Evolutionary conservation across 1,284 basidiomycete genomes (phyloP).

Genomic region (Exobasidium cylindrosporum): DNA sequence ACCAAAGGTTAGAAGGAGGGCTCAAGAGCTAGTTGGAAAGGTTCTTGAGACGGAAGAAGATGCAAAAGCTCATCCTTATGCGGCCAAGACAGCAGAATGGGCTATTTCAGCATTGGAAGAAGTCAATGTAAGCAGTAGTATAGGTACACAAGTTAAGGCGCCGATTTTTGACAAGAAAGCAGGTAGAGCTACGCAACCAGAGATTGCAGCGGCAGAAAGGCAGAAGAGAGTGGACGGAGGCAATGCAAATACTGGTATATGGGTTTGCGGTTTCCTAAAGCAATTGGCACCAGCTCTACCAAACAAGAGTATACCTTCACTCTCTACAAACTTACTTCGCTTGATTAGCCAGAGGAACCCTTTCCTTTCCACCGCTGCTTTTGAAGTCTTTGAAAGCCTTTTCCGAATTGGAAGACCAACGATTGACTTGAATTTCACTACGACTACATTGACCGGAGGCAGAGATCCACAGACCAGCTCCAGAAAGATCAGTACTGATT

Average conservation of each 20-base stretch:
- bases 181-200: constrained; percentile 44
- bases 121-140: constrained; percentile 67
- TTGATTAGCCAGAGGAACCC: constrained; percentile 49
- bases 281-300: constrained; percentile 36
- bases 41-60: constrained; percentile 54
- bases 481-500: not conserved
- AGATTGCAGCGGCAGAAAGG: constrained; percentile 39
- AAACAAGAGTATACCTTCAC: constrained; percentile 24
- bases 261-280: constrained; percentile 49
- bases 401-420: constrained; percentile 38
- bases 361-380: constrained; percentile 48
- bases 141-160: constrained; percentile 55
- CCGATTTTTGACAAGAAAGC: constrained; percentile 46
- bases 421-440: not conserved
- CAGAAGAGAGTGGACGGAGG: constrained; percentile 38
- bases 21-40: constrained; percentile 78
- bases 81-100: constrained; percentile 73
- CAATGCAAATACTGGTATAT: constrained; percentile 46
- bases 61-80: constrained; percentile 74
- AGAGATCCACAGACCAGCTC: not conserved
- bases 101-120: constrained; percentile 67
- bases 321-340: constrained; percentile 33
- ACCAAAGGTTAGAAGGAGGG: constrained; percentile 89
- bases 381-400: constrained; percentile 52
- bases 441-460: too few relatives aligned